Percentiles rank a stretch among this genome's conserved stretches.
phyloP scores from a whole-genome alignment of 169 alveolate genomes.

The Plasmodium knowlesi region DNA sequence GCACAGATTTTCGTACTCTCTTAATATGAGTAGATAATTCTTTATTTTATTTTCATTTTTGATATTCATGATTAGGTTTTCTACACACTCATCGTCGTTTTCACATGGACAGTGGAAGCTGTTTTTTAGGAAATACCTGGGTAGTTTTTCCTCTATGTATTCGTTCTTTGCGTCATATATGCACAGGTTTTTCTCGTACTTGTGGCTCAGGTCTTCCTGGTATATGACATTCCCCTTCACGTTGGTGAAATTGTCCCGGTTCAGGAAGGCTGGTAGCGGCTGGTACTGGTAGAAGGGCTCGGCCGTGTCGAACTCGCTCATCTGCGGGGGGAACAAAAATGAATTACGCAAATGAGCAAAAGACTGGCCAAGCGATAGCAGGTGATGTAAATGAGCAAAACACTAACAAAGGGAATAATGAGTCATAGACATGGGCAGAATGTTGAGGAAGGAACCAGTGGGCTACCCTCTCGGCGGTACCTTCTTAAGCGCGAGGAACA shows the following conservation, averaged over 20 bases:
- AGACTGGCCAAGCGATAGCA: neutral
- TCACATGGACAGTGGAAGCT: slow-evolving; percentile 64
- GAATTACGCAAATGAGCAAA: neutral
- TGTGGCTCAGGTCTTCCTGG: slow-evolving; percentile 1
- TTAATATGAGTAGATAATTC: slow-evolving; percentile 49
- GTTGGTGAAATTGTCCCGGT: slow-evolving; percentile 1
- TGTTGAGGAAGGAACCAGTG: too few species aligned
- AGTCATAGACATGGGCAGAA: too few species aligned
- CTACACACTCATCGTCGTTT: slow-evolving; percentile 56
- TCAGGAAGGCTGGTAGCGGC: slow-evolving; percentile 16
- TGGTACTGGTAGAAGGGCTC: neutral
- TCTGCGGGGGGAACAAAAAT: neutral
- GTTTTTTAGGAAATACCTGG: slow-evolving; percentile 6
- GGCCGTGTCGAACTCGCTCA: slow-evolving; percentile 28
- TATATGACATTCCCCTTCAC: slow-evolving; percentile 1
- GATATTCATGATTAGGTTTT: slow-evolving; percentile 36
- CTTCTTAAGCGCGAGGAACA: slow-evolving; percentile 78
- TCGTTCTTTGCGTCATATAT: slow-evolving; percentile 61
- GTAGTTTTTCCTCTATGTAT: slow-evolving; percentile 45
- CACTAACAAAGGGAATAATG: neutral
- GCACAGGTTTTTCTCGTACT: slow-evolving; percentile 41
- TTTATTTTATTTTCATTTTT: slow-evolving; percentile 70
- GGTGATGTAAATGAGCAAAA: neutral
- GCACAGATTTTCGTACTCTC: slow-evolving; percentile 73
- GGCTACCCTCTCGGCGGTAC: neutral